phyloP scores from a whole-genome alignment of 2,329 filamentous ascomycete genomes.

The Colletotrichum sp. region DNA sequence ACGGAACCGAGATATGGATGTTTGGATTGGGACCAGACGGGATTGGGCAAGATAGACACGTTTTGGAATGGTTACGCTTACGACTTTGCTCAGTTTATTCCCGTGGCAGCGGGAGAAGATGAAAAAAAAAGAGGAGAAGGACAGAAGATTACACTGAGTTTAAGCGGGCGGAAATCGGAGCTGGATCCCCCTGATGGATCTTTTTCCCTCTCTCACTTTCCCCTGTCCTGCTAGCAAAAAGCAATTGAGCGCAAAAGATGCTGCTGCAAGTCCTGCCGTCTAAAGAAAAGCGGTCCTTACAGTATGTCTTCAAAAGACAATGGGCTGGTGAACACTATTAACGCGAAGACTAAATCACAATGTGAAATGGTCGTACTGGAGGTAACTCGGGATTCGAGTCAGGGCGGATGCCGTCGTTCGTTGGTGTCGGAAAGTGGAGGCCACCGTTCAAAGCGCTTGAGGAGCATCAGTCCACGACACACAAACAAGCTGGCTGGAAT shows the following conservation, averaged over 20 bases:
- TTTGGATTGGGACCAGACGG: conserved; percentile 1
- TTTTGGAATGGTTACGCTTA: conserved; percentile 10
- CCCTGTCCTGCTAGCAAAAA: neutral
- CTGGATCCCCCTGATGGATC: neutral
- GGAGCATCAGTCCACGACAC: neutral
- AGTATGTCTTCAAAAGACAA: neutral
- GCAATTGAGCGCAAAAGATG: neutral
- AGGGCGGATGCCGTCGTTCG: neutral
- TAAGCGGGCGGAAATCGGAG: conserved; percentile 1
- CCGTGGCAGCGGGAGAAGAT: neutral
- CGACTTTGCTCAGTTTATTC: conserved; percentile 10
- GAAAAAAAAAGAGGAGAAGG: neutral
- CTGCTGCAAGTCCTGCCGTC: neutral
- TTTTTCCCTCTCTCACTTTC: neutral
- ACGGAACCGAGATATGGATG: neutral
- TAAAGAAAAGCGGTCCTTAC: neutral
- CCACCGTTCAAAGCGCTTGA: neutral
- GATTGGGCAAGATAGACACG: neutral
- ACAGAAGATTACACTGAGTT: neutral
- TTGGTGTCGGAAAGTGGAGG: conserved; percentile 10
- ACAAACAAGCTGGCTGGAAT: neutral
- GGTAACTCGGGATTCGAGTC: conserved; percentile 18
- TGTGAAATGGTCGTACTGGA: neutral
- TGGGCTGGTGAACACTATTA: neutral
- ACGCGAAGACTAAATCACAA: neutral